A percentile compares a stretch with the other conserved stretches of the same genome.
Evolutionary conservation across 805 yeast species (phyloP).

Genomic region (Saccharomyces mikatae): DNA sequence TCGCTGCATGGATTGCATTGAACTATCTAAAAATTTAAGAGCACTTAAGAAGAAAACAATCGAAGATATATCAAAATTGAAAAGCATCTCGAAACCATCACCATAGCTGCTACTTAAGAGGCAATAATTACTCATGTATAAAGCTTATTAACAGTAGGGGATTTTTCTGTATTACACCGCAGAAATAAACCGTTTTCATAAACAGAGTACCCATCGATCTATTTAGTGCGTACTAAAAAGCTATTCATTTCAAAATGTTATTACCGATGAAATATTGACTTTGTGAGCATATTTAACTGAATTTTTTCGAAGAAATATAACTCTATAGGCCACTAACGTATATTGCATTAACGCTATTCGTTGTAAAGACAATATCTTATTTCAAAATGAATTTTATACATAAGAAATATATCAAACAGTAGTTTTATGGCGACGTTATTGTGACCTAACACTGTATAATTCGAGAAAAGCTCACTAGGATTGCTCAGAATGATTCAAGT

Average conservation of each 20-base stretch:
- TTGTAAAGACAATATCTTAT: neutral
- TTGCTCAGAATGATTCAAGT: neutral
- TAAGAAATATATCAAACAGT: neutral
- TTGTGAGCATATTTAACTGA: neutral
- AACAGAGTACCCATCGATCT: neutral
- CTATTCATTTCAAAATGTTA: neutral
- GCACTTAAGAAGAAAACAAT: conserved; percentile 11
- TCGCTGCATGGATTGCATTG: conserved; percentile 28
- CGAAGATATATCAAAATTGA: neutral
- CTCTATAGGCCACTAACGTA: neutral
- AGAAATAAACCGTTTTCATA: neutral
- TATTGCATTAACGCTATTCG: neutral
- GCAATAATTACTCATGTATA: neutral
- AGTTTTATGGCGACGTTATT: neutral
- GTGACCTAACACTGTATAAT: neutral
- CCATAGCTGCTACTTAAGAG: neutral
- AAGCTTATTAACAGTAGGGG: neutral
- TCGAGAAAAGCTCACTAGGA: neutral
- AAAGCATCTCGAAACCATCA: neutral
- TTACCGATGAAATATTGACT: neutral
- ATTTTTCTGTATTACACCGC: neutral
- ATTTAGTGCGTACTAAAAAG: neutral
- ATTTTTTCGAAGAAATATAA: neutral
- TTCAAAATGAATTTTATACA: neutral
- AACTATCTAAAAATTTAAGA: conserved; percentile 22